Conservation (phyloP, 1,284 basidiomycete species). For the Sphaerobolus stellatus region DNA sequence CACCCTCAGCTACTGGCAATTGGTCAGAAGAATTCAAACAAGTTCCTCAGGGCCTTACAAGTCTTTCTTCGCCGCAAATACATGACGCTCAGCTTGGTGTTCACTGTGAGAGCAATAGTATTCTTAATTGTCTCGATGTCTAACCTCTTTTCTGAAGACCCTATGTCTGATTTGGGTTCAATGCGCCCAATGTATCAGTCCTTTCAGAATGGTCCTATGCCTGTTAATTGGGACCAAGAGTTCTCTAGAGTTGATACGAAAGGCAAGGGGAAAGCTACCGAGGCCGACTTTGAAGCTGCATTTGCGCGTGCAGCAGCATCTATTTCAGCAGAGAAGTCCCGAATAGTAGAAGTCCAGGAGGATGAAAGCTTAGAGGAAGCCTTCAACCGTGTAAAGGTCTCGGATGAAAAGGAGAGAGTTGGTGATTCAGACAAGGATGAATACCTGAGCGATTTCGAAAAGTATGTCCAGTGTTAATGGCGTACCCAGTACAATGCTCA, state of each 20-base stretch:
- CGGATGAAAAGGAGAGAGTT: slow-evolving; percentile 25
- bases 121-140: not conserved
- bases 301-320: slow-evolving; percentile 62
- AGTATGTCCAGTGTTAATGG: slow-evolving; percentile 34
- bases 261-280: slow-evolving; percentile 72
- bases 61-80: not conserved
- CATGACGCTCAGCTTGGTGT: not conserved
- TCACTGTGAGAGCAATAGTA: not conserved
- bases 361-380: slow-evolving; percentile 38
- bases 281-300: slow-evolving; percentile 76
- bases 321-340: slow-evolving; percentile 43
- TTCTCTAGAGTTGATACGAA: slow-evolving; percentile 29
- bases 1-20: not conserved
- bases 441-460: slow-evolving; percentile 37
- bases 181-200: too few species aligned
- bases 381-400: slow-evolving; percentile 38
- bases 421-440: slow-evolving; percentile 26
- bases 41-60: not conserved
- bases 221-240: slow-evolving; percentile 12
- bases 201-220: not conserved
- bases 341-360: slow-evolving; percentile 57
- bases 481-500: not conserved
- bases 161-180: too few species aligned
- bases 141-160: too few species aligned
- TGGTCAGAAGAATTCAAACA: slow-evolving; percentile 13